Evolutionary conservation across 164 flowering plant species (phyloP), one percentile per base, ranked within the genome.

Genomic region (Akebia trifoliata): DNA sequence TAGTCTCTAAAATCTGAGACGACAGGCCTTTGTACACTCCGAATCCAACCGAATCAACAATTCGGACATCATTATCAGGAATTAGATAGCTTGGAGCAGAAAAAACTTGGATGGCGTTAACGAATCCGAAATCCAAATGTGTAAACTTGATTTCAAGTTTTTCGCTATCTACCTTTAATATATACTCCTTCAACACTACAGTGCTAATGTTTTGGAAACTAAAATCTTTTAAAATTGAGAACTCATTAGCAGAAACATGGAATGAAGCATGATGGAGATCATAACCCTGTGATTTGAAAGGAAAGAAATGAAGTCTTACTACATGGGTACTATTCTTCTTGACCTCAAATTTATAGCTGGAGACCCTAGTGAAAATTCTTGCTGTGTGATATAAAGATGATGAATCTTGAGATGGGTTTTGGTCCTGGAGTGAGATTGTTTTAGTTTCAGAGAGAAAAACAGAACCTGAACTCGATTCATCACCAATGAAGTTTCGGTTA

Each of bases 71-170:
- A 6, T 12, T 25, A 60, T 78, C 83, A 25, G 59, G 1, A 46
- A 89, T 71, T 20, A 86, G 67, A 50, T 76, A 76, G 4, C 50
- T 55, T 15, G 96, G 91, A 34, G 81, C 86, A 0, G 96, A 82
- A 52, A 84, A 72, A 18, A 89, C 81, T 61, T 89, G 94, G 57
- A 86, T 76, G 25, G 87, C 97, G 56, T 71, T 84, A 17, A 83
- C 81, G 64, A 75, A 78, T 29, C 68, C 93, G 36, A 83, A 71
- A 21, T 62, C 54, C 29, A 18, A 20, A 4, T 87, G 87, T 0
- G 5, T 44, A 61, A 88, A 81, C 59, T 35, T 8, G 35, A 89
- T 64, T 30, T 77, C 78, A 58, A 80, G 60, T 38, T 56, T 54
- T 8, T 48, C 65, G 14, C 48, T 40, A 60, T n/a, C n/a, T n/a